phyloP scores from a whole-genome alignment of 768 basidiomycete species.

The Lactarius psammicola region DNA sequence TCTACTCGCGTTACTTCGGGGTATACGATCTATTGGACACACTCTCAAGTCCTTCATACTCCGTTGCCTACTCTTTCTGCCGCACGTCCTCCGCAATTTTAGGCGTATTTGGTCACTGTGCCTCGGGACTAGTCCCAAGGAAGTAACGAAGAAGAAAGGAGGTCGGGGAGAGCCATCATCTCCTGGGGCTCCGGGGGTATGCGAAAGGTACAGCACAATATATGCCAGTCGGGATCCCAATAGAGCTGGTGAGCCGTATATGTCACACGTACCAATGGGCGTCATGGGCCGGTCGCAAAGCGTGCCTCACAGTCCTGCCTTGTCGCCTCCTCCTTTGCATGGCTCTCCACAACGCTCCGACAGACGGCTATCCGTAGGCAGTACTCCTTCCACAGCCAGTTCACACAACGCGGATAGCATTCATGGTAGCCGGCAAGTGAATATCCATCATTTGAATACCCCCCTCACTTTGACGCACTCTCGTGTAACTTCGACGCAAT shows the following conservation, averaged over 20 bases:
- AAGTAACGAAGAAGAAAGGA: background rate
- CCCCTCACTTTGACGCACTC: constrained; percentile 5
- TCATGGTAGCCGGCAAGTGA: background rate
- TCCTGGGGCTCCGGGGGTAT: background rate
- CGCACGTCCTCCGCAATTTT: background rate
- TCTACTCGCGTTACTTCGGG: background rate
- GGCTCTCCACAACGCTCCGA: background rate
- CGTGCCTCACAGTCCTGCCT: background rate
- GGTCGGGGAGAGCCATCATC: background rate
- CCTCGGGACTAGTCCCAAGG: background rate
- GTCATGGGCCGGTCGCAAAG: background rate
- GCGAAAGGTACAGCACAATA: background rate
- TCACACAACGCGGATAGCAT: background rate
- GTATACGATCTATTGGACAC: background rate
- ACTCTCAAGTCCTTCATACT: constrained; percentile 11
- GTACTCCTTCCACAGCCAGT: background rate
- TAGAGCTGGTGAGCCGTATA: background rate
- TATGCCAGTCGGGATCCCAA: background rate
- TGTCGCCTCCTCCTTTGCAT: background rate
- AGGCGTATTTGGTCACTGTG: background rate
- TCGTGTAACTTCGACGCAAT: constrained; percentile 11
- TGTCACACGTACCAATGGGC: background rate
- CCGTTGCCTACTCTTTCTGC: constrained; percentile 4
- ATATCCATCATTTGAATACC: background rate
- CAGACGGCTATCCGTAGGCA: background rate